Evolutionary conservation across 2,329 filamentous ascomycete species (phyloP).

Genomic region (Colletotrichum phormii): DNA sequence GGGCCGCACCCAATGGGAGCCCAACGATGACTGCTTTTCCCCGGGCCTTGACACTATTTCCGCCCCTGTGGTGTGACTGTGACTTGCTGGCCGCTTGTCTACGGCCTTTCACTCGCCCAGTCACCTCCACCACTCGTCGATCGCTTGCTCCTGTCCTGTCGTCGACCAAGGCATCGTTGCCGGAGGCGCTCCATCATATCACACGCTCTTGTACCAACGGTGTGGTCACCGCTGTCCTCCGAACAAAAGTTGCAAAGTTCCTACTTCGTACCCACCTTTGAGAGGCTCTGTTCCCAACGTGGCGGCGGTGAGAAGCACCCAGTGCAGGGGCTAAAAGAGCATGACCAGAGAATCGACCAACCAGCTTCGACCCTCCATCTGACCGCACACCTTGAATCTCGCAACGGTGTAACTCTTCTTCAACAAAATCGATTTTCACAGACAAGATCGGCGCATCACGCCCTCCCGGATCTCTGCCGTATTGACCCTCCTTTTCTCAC

Average conservation of each 20-base stretch:
- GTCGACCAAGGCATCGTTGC: not conserved
- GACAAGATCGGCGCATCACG: slow-evolving; percentile 24
- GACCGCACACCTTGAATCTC: slow-evolving; percentile 3
- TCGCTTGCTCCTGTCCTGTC: not conserved
- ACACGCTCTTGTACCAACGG: not conserved
- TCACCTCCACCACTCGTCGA: not conserved
- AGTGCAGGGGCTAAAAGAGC: not conserved
- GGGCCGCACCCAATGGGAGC: slow-evolving; percentile 14
- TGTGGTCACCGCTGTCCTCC: not conserved
- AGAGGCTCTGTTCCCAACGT: slow-evolving; percentile 10
- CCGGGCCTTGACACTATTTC: not conserved
- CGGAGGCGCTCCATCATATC: not conserved
- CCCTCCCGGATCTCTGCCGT: slow-evolving; percentile 18
- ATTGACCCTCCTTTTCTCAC: not conserved
- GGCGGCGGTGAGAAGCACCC: slow-evolving; percentile 25
- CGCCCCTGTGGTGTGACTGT: slow-evolving; percentile 14
- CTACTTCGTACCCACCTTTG: not conserved
- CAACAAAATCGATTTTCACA: slow-evolving; percentile 6
- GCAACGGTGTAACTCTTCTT: slow-evolving; percentile 14
- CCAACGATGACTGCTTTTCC: not conserved
- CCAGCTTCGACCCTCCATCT: not conserved
- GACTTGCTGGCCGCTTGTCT: not conserved
- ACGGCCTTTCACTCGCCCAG: no score
- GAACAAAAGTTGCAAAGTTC: not conserved
- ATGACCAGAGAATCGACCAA: not conserved